Conservation (phyloP, 495 filamentous ascomycete species). For the Aspergillus panamensis region DNA sequence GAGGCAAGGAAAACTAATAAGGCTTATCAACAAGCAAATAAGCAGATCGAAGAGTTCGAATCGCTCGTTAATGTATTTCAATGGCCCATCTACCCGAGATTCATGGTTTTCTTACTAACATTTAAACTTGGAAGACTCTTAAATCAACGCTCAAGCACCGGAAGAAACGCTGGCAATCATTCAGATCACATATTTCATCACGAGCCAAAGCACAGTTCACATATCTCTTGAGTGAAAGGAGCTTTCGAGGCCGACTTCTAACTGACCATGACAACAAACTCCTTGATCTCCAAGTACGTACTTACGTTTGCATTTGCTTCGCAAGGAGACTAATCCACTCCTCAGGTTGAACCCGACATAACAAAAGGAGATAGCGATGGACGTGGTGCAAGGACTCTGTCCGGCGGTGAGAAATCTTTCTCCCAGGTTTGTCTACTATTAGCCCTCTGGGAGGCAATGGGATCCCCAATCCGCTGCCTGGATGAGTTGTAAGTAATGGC, state of each 20-base stretch:
- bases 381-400: constrained; percentile 83
- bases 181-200: constrained; percentile 77
- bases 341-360: constrained; percentile 71
- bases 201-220: constrained; percentile 82
- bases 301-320: background rate
- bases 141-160: constrained; percentile 66
- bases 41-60: constrained; percentile 47
- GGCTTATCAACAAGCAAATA: constrained; percentile 41
- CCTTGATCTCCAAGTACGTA: constrained; percentile 68
- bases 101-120: constrained; percentile 8
- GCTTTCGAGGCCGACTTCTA: constrained; percentile 77
- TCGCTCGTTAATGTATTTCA: constrained; percentile 49
- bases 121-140: constrained; percentile 40
- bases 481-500: constrained; percentile 76
- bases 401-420: constrained; percentile 96
- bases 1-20: constrained; percentile 43
- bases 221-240: constrained; percentile 81
- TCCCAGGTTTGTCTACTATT: constrained; percentile 92
- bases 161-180: constrained; percentile 70
- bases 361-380: constrained; percentile 59
- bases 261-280: constrained; percentile 70
- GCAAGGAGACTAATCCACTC: background rate
- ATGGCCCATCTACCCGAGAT: background rate
- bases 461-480: constrained; percentile 85
- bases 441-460: constrained; percentile 97